Evolutionary conservation across 148 eudicot species (phyloP).

Genomic region (Camellia sinensis): DNA sequence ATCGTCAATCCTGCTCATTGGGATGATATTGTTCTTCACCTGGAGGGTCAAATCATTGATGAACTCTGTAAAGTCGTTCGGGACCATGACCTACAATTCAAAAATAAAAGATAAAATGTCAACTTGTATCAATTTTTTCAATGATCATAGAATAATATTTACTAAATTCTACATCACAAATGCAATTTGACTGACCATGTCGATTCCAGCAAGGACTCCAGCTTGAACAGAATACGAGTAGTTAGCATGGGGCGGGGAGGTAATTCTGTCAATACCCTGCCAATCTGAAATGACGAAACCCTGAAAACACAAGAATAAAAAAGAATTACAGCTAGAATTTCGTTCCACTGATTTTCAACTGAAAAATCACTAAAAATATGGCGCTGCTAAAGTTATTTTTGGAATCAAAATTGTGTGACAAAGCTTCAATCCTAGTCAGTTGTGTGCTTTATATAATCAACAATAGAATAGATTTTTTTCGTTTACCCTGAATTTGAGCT

Average conservation of each 20-base stretch:
- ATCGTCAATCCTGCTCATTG: slow-evolving; percentile 26
- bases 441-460: neutral
- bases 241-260: slow-evolving; percentile 24
- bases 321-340: neutral
- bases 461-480: no score
- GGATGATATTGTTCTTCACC: slow-evolving; percentile 20
- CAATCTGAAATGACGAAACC: slow-evolving; percentile 34
- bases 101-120: neutral
- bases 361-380: no score
- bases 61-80: slow-evolving; percentile 5
- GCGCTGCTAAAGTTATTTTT: no score
- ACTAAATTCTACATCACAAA: no score
- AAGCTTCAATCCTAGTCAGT: no score
- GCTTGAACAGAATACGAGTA: slow-evolving; percentile 26
- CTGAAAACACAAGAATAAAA: neutral
- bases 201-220: slow-evolving; percentile 26
- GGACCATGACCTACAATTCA: slow-evolving; percentile 21
- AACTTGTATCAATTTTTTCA: neutral
- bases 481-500: slow-evolving; percentile 26
- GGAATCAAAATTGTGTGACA: no score
- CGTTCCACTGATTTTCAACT: no score
- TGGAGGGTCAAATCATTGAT: slow-evolving; percentile 11
- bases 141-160: no score
- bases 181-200: slow-evolving; percentile 21
- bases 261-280: slow-evolving; percentile 27